Evolutionary conservation across 345 rosid genomes (phyloP).

Genomic region (Combretum micranthum): DNA sequence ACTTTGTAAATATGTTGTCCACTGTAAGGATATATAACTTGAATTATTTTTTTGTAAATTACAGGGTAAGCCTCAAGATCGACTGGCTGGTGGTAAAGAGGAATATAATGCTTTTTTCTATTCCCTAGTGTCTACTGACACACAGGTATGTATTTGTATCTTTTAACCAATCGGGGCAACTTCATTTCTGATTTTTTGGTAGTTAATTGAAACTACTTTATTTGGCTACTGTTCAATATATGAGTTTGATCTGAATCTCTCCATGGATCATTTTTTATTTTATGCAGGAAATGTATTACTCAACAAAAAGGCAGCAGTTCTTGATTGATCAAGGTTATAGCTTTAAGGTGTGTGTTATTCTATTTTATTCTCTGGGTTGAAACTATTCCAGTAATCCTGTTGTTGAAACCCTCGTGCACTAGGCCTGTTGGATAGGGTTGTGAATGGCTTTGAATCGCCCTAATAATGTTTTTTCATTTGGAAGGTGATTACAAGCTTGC

Average conservation of each 20-base stretch:
- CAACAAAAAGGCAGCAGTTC: slow-evolving; percentile 92
- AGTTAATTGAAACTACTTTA: neutral
- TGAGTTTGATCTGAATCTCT: no score
- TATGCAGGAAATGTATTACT: slow-evolving; percentile 85
- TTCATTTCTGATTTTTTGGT: neutral
- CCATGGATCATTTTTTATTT: neutral
- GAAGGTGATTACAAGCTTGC: slow-evolving; percentile 83
- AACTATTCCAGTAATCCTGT: no score
- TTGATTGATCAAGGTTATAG: slow-evolving; percentile 94
- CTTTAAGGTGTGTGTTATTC: slow-evolving; percentile 55
- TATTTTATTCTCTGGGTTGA: no score
- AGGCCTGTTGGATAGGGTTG: neutral
- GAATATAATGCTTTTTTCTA: slow-evolving; percentile 96
- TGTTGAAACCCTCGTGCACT: no score
- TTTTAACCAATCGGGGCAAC: neutral
- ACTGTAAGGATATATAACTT: neutral
- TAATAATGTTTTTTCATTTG: slow-evolving; percentile 9
- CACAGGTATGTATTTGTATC: slow-evolving; percentile 47
- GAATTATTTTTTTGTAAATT: neutral
- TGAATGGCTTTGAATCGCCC: neutral
- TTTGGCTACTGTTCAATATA: no score
- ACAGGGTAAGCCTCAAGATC: slow-evolving; percentile 92
- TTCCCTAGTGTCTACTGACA: slow-evolving; percentile 92
- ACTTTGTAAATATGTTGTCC: no score
- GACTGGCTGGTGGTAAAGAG: slow-evolving; percentile 98